These are phyloP conservation scores for Limonium bicolor DNA, from an alignment of 148 eudicot genomes.

Conservation along the genomic window DNA sequence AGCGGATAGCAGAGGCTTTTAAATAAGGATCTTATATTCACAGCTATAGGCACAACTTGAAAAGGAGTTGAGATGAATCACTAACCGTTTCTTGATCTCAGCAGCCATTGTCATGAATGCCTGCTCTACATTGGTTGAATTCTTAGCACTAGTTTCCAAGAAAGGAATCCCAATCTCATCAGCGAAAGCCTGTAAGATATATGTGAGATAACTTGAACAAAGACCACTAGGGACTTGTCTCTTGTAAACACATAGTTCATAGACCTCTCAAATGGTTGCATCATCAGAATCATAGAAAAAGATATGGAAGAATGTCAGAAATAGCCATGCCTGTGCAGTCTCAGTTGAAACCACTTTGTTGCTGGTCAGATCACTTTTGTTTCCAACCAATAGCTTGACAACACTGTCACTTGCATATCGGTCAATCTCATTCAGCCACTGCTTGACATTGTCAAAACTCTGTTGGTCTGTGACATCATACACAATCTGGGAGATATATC, in stretches of 20 bases:
- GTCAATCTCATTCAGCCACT: slow-evolving; percentile 35
- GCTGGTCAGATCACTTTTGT: slow-evolving; percentile 25
- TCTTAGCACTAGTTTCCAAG: slow-evolving; percentile 34
- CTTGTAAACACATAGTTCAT: not conserved
- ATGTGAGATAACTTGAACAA: no score
- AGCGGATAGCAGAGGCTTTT: not conserved
- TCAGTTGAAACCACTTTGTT: slow-evolving; percentile 25
- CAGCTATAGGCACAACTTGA: not conserved
- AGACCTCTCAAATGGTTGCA: not conserved
- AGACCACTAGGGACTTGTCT: not conserved
- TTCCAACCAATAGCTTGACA: slow-evolving; percentile 34
- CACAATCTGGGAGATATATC: slow-evolving; percentile 18
- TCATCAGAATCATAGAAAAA: not conserved
- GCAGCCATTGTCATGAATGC: slow-evolving; percentile 43
- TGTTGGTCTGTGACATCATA: slow-evolving; percentile 36
- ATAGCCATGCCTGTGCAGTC: slow-evolving; percentile 17
- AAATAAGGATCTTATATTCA: not conserved
- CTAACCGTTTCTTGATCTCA: slow-evolving; percentile 30
- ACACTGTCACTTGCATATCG: slow-evolving; percentile 39
- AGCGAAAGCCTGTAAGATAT: slow-evolving; percentile 18
- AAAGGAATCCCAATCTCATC: slow-evolving; percentile 37
- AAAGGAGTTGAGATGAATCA: not conserved
- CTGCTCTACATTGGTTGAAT: slow-evolving; percentile 28
- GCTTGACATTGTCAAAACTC: slow-evolving; percentile 33
- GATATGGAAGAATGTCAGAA: not conserved